Evolutionary conservation across 306 rosid species (phyloP).

Genomic region (Hippophae gyantsensis): DNA sequence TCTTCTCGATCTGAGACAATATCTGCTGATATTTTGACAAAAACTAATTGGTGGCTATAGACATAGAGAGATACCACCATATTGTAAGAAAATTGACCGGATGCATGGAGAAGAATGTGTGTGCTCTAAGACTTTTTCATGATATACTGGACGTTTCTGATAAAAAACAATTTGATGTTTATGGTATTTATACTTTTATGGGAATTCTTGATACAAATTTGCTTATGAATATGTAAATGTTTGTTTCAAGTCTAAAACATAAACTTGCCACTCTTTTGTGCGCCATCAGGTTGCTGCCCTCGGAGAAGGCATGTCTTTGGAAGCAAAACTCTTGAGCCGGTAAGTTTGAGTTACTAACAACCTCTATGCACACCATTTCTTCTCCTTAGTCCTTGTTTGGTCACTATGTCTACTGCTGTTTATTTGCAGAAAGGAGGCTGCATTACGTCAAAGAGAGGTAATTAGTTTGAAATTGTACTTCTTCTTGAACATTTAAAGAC

Average conservation of each 20-base stretch:
- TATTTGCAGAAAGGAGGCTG: slow-evolving; percentile 83
- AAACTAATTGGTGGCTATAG: too few species aligned
- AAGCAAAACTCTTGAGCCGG: slow-evolving; percentile 99
- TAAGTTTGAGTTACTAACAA: slow-evolving; percentile 25
- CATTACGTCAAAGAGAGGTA: slow-evolving; percentile 90
- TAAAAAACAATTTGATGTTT: too few species aligned
- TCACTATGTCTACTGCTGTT: slow-evolving; percentile 13
- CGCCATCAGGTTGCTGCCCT: slow-evolving; percentile 74
- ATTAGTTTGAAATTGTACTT: slow-evolving; percentile 12
- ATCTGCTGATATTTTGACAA: too few species aligned
- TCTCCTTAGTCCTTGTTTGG: slow-evolving; percentile 8
- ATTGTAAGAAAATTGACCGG: too few species aligned
- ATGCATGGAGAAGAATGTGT: too few species aligned
- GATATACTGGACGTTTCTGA: too few species aligned
- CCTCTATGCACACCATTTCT: slow-evolving; percentile 20
- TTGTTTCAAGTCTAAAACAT: slow-evolving; percentile 13
- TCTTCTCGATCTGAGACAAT: too few species aligned
- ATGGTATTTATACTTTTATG: neutral
- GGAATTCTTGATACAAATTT: neutral
- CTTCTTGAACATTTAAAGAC: slow-evolving; percentile 6
- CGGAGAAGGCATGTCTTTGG: slow-evolving; percentile 93
- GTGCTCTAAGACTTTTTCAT: too few species aligned
- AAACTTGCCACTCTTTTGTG: slow-evolving; percentile 15
- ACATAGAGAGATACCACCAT: too few species aligned
- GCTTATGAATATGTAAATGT: neutral